phyloP scores from a whole-genome alignment of 331 rosid species.

The Rosa hybrid region DNA sequence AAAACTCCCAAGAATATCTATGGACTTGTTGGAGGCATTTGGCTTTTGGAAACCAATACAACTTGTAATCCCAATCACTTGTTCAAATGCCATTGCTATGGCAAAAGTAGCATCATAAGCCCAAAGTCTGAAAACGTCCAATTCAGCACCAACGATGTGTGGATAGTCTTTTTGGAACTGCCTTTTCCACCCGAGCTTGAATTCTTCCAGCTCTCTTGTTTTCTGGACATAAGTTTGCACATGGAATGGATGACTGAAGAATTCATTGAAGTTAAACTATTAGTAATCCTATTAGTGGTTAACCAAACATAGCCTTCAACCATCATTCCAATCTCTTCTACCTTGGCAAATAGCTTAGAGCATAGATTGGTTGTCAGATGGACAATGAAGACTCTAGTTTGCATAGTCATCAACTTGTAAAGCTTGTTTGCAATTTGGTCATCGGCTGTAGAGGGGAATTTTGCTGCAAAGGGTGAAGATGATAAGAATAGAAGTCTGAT shows the following conservation, averaged over 20 bases:
- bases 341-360: conserved; percentile 24
- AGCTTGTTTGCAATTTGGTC: conserved; percentile 26
- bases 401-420: conserved; percentile 30
- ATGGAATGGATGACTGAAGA: background rate
- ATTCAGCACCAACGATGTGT: background rate
- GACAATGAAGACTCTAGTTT: conserved; percentile 4
- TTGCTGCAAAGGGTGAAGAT: too few species aligned
- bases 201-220: background rate
- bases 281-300: conserved; percentile 5
- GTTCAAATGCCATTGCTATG: conserved; percentile 34
- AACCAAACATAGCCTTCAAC: background rate
- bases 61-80: background rate
- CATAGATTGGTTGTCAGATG: conserved; percentile 15
- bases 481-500: too few species aligned
- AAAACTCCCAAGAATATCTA: conserved; percentile 21
- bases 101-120: conserved; percentile 19
- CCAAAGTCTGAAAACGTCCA: background rate
- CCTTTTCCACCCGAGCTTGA: conserved; percentile 12
- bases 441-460: conserved; percentile 18
- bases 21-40: background rate
- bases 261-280: background rate
- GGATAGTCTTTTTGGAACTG: background rate
- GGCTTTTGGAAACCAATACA: background rate
- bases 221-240: conserved; percentile 24
- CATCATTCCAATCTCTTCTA: conserved; percentile 13